phyloP scores from a whole-genome alignment of 768 basidiomycete species.

The Tulasnella sp. region DNA sequence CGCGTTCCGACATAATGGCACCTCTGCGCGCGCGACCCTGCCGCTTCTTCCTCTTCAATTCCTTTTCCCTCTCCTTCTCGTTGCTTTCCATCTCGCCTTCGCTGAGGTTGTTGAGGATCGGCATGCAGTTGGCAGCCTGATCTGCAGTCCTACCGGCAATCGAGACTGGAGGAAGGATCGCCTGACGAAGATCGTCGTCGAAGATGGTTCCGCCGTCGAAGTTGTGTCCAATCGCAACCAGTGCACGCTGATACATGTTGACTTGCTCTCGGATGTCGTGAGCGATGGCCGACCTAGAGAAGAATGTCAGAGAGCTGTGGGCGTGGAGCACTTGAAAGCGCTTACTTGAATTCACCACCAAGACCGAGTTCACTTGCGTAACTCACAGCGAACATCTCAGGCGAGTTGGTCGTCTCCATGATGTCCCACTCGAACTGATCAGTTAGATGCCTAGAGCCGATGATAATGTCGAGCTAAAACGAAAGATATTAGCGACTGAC shows the following conservation, averaged over 20 bases:
- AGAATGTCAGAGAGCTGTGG: slow-evolving; percentile 8
- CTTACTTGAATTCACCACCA: slow-evolving; percentile 87
- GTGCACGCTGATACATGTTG: slow-evolving; percentile 83
- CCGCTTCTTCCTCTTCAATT: slow-evolving; percentile 70
- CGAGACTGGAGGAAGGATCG: slow-evolving; percentile 79
- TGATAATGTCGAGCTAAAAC: slow-evolving; percentile 84
- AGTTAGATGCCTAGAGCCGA: slow-evolving; percentile 86
- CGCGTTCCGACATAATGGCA: slow-evolving; percentile 83
- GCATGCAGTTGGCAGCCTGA: slow-evolving; percentile 76
- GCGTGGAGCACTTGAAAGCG: slow-evolving; percentile 21
- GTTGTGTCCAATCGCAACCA: slow-evolving; percentile 85
- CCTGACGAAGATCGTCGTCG: slow-evolving; percentile 87
- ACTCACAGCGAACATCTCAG: slow-evolving; percentile 87
- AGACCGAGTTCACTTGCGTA: slow-evolving; percentile 86
- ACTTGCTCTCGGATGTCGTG: slow-evolving; percentile 96
- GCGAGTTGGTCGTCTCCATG: slow-evolving; percentile 69
- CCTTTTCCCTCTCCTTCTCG: slow-evolving; percentile 93
- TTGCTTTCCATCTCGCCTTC: slow-evolving; percentile 84
- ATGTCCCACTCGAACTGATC: slow-evolving; percentile 99
- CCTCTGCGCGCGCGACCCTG: slow-evolving; percentile 79
- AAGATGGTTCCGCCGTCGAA: slow-evolving; percentile 70
- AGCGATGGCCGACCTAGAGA: slow-evolving; percentile 81
- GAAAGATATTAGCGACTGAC: slow-evolving; percentile 17
- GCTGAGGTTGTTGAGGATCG: slow-evolving; percentile 81
- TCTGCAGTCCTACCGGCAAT: slow-evolving; percentile 63